Conservation (phyloP, 805 yeast species). For the Lipomyces lipofer region DNA sequence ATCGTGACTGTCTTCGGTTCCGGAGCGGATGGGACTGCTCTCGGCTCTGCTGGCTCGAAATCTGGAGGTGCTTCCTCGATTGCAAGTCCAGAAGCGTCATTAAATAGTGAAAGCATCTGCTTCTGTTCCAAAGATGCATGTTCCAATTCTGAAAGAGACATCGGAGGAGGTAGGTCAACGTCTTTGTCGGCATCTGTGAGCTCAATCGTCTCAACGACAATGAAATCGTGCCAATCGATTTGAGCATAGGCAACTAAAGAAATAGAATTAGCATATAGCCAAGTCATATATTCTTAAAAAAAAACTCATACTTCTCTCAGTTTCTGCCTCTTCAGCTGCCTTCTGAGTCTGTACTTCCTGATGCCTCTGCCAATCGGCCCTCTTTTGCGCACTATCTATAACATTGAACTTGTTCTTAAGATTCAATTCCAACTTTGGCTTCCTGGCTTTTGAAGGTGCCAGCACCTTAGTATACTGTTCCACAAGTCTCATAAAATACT, state of each 20-base stretch:
- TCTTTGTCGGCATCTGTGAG: conserved; percentile 63
- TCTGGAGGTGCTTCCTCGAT: conserved; percentile 48
- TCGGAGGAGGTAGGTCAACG: conserved; percentile 53
- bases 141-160: conserved; percentile 59
- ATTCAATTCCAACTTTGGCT: conserved; percentile 35
- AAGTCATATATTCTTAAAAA: too few species aligned
- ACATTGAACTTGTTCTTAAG: conserved; percentile 42
- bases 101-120: conserved; percentile 35
- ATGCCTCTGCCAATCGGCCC: conserved; percentile 57
- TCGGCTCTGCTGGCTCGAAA: conserved; percentile 14
- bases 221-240: conserved; percentile 86
- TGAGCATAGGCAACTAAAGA: conserved; percentile 60
- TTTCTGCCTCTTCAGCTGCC: conserved; percentile 41
- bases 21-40: not conserved
- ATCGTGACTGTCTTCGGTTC: not conserved
- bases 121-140: conserved; percentile 61
- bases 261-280: too few species aligned
- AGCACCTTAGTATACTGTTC: conserved; percentile 54
- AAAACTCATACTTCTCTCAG: conserved; percentile 36
- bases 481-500: conserved; percentile 51
- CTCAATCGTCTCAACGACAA: conserved; percentile 64
- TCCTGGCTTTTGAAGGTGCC: conserved; percentile 34
- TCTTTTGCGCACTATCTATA: conserved; percentile 49
- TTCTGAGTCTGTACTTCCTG: conserved; percentile 43
- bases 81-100: conserved; percentile 29